Percentiles rank a stretch among this genome's conserved stretches.
Evolutionary conservation across 331 rosid species (phyloP).

Genomic region (Pyrus hybrid): DNA sequence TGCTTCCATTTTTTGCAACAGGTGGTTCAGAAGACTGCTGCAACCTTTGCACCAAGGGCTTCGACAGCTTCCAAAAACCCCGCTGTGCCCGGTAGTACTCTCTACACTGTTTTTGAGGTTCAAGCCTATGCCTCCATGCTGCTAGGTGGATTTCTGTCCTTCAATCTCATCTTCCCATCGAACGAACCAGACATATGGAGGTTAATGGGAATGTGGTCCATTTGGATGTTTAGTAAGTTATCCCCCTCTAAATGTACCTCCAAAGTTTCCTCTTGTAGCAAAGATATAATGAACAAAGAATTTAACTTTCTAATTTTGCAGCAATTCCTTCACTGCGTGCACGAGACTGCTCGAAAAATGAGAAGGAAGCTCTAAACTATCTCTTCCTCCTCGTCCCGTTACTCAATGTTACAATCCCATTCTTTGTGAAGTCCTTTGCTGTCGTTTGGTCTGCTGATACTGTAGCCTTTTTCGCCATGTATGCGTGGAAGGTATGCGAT

Average conservation of each 20-base stretch:
- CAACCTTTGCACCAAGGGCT: constrained; percentile 98
- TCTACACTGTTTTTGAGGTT: constrained; percentile 88
- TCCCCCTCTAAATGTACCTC: neutral
- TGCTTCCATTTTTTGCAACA: neutral
- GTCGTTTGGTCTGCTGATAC: constrained; percentile 93
- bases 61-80: constrained; percentile 88
- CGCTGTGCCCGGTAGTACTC: constrained; percentile 70
- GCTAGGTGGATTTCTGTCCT: constrained; percentile 84
- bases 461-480: constrained; percentile 80
- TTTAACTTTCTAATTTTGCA: constrained; percentile 17
- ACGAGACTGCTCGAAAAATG: constrained; percentile 92
- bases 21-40: constrained; percentile 96
- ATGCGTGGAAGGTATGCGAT: constrained; percentile 81
- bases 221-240: constrained; percentile 97
- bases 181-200: constrained; percentile 95
- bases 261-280: neutral
- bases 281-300: neutral
- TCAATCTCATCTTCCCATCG: constrained; percentile 86
- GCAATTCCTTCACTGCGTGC: constrained; percentile 96
- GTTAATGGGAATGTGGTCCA: constrained; percentile 99
- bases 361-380: constrained; percentile 97
- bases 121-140: constrained; percentile 86
- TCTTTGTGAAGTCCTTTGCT: constrained; percentile 86
- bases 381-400: constrained; percentile 81
- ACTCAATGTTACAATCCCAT: constrained; percentile 78